phyloP scores from a whole-genome alignment of 2,329 filamentous ascomycete genomes.

The Neonectria punicea region DNA sequence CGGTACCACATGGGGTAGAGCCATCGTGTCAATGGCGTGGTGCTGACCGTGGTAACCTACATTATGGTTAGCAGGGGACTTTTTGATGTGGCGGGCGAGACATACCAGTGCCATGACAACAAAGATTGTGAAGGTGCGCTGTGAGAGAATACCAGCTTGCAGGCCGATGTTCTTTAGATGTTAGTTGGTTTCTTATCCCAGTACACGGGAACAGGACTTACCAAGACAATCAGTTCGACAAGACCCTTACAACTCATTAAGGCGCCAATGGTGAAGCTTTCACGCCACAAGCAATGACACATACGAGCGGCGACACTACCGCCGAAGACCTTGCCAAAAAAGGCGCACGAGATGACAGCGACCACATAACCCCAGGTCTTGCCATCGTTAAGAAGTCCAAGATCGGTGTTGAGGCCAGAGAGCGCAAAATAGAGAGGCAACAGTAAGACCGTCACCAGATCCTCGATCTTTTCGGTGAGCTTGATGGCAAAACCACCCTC shows the following conservation, averaged over 20 bases:
- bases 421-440: constrained; percentile 93
- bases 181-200: neutral
- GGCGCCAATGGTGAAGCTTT: constrained; percentile 86
- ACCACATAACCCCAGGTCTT: constrained; percentile 92
- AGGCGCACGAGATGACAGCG: constrained; percentile 83
- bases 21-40: constrained; percentile 77
- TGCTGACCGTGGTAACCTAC: constrained; percentile 79
- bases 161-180: constrained; percentile 73
- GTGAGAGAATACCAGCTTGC: constrained; percentile 83
- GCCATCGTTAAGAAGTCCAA: constrained; percentile 84
- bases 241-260: constrained; percentile 98
- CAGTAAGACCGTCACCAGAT: constrained; percentile 85
- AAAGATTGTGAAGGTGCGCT: constrained; percentile 89
- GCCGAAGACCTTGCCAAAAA: constrained; percentile 85
- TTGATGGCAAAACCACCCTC: constrained; percentile 92
- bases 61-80: constrained; percentile 3
- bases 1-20: constrained; percentile 77
- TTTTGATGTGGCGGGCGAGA: neutral
- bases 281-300: constrained; percentile 82
- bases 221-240: constrained; percentile 93
- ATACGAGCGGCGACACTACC: constrained; percentile 80
- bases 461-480: constrained; percentile 92
- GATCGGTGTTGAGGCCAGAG: constrained; percentile 87
- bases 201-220: constrained; percentile 53
- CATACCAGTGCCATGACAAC: constrained; percentile 85